phyloP scores from a whole-genome alignment of 108 stramenopile genomes.

The Aurantiochytrium sp. region DNA sequence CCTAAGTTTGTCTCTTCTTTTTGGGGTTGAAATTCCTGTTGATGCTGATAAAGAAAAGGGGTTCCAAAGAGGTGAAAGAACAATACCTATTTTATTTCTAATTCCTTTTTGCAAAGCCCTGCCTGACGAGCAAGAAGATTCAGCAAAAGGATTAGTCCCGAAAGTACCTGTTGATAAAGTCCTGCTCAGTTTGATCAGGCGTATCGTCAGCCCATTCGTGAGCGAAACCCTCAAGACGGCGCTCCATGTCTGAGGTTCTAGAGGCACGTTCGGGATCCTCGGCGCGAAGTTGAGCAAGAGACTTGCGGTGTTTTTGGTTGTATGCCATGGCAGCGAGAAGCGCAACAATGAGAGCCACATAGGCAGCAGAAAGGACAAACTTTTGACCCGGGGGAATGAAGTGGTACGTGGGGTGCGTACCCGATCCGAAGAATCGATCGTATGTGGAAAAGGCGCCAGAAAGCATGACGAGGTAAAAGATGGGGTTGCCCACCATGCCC shows the following conservation, averaged over 20 bases:
- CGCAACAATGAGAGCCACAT: constrained; percentile 64
- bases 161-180: background rate
- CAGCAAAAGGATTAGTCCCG: background rate
- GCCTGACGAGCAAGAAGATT: background rate
- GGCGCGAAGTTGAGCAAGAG: constrained; percentile 53
- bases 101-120: background rate
- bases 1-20: too few relatives aligned
- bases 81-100: too few relatives aligned
- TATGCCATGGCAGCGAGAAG: constrained; percentile 68
- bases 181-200: background rate
- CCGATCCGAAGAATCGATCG: constrained; percentile 64
- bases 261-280: background rate
- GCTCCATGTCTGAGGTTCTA: background rate
- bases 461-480: constrained; percentile 74
- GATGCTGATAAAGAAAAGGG: too few relatives aligned
- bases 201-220: background rate
- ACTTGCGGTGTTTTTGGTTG: constrained; percentile 63
- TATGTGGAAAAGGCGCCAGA: constrained; percentile 71
- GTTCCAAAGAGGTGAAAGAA: too few relatives aligned
- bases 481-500: constrained; percentile 70
- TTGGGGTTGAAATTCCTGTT: too few relatives aligned
- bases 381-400: constrained; percentile 51
- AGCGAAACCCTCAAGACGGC: background rate
- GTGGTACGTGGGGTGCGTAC: constrained; percentile 63
- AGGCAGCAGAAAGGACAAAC: constrained; percentile 59